Percentiles rank a stretch among this genome's conserved stretches.
Evolutionary conservation across 2,329 filamentous ascomycete species (phyloP).

Genomic region (Colletotrichum brevisporum): DNA sequence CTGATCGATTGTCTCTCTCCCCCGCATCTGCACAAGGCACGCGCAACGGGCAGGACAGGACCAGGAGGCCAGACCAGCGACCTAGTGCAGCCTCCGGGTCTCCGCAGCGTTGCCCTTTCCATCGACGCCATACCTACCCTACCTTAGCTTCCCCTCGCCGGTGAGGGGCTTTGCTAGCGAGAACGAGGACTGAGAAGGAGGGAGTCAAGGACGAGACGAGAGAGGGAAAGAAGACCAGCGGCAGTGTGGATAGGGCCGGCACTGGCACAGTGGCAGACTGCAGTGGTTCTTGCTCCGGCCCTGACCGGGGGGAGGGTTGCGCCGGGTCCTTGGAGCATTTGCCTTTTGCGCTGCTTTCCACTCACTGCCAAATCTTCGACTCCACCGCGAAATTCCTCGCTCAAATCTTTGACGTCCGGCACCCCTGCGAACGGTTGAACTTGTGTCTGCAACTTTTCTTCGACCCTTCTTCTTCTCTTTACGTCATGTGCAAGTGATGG

Average conservation of each 20-base stretch:
- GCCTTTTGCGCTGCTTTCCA: background rate
- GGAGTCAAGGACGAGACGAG: background rate
- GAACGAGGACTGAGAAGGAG: too few relatives aligned
- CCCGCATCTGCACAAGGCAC: conserved; percentile 34
- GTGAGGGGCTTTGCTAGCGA: conserved; percentile 28
- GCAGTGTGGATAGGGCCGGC: too few relatives aligned
- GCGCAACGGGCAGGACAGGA: conserved; percentile 20
- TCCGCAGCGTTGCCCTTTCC: background rate
- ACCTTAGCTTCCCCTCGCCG: conserved; percentile 32
- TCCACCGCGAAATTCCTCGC: conserved; percentile 40
- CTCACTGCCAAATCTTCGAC: conserved; percentile 12
- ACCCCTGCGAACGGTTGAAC: conserved; percentile 31
- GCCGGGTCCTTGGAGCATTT: background rate
- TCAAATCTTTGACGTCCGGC: conserved; percentile 35
- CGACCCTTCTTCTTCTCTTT: conserved; percentile 21
- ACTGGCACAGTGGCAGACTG: background rate
- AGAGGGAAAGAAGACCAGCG: conserved; percentile 22
- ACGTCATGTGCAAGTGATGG: conserved; percentile 40
- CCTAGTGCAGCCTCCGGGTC: background rate
- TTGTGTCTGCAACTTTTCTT: conserved; percentile 25
- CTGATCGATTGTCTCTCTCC: conserved; percentile 21
- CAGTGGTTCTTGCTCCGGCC: conserved; percentile 18
- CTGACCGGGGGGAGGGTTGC: conserved; percentile 29
- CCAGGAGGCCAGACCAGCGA: background rate
- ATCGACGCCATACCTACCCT: conserved; percentile 19